These are phyloP conservation scores for Solanum rostratum DNA, from an alignment of 257 asterid species.

Conservation along the genomic window DNA sequence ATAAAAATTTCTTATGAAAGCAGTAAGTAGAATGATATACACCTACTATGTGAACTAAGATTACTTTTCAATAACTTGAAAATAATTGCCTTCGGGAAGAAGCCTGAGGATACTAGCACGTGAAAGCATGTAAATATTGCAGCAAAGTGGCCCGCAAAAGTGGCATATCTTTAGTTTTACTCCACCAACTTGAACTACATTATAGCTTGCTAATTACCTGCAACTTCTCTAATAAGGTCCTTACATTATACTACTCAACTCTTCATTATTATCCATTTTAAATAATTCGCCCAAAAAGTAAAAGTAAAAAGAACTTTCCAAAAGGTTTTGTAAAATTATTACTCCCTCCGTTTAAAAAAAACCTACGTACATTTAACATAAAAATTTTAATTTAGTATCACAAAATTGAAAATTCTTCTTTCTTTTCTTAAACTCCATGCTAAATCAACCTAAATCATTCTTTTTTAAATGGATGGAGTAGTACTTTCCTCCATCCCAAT, in stretches of 20 bases:
- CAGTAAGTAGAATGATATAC: background rate
- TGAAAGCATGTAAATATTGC: background rate
- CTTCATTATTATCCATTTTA: background rate
- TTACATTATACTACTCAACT: background rate
- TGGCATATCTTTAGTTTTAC: background rate
- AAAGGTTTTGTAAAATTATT: background rate
- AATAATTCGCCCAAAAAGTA: background rate
- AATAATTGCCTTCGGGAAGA: background rate
- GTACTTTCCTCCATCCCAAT: background rate
- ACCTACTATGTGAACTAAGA: background rate
- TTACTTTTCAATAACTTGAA: background rate
- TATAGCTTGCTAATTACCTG: background rate
- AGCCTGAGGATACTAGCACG: conserved; percentile 8
- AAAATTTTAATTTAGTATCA: no score
- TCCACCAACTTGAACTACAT: background rate
- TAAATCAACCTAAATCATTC: no score
- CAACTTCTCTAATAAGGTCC: background rate
- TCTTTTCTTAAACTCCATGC: no score
- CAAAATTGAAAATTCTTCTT: no score
- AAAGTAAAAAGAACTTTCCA: background rate
- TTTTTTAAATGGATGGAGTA: no score
- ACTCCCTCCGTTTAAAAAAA: background rate
- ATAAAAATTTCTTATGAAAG: background rate
- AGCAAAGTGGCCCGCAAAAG: background rate
- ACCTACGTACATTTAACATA: no score